Conservation (phyloP, 306 rosid genomes). For the Spatholobus suberectus region DNA sequence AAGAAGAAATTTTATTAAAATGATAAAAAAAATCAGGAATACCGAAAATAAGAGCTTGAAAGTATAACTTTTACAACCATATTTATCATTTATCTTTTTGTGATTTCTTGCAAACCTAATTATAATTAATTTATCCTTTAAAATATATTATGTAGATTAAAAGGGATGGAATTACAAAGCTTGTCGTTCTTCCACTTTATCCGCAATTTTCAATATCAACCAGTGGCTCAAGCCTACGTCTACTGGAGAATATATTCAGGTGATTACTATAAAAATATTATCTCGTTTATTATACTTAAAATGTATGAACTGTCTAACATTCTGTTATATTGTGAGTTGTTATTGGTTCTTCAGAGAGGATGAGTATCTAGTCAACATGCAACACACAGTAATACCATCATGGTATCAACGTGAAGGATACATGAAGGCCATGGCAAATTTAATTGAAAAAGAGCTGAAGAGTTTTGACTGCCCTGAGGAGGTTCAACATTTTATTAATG, state of each 20-base stretch:
- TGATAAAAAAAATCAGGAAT: not conserved
- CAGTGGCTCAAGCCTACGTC: conserved; percentile 89
- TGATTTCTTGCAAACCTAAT: conserved; percentile 20
- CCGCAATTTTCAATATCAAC: conserved; percentile 95
- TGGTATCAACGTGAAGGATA: conserved; percentile 96
- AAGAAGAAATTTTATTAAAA: not conserved
- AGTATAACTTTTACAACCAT: not conserved
- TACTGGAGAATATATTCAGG: conserved; percentile 86
- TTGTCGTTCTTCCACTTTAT: conserved; percentile 90
- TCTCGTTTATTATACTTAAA: conserved; percentile 2
- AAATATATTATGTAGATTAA: conserved; percentile 61
- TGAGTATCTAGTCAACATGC: conserved; percentile 89
- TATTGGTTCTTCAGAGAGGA: conserved; percentile 69
- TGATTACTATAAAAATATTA: conserved; percentile 34
- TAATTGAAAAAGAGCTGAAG: conserved; percentile 76
- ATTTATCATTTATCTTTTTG: conserved; percentile 9
- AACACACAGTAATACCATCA: conserved; percentile 91
- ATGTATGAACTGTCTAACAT: not conserved
- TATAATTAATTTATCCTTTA: conserved; percentile 17
- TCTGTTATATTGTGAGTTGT: conserved; percentile 29
- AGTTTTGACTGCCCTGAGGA: conserved; percentile 59
- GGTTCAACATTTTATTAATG: conserved; percentile 46
- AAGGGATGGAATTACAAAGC: conserved; percentile 80
- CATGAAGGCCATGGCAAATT: conserved; percentile 86
- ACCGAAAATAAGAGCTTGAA: not conserved